phyloP scores from a whole-genome alignment of 2,329 filamentous ascomycete genomes.

The Talaromyces sp. region DNA sequence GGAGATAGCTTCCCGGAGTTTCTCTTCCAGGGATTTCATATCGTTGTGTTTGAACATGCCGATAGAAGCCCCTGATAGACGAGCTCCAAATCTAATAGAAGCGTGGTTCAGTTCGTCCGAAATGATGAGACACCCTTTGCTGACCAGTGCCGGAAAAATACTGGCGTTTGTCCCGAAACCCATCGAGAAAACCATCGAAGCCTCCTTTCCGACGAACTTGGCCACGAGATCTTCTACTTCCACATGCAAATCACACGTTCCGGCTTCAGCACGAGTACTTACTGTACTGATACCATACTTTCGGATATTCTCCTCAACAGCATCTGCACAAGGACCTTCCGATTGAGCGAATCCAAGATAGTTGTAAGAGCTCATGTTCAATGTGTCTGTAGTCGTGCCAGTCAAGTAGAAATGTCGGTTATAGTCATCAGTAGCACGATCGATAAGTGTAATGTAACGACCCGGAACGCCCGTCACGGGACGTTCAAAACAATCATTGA shows the following conservation, averaged over 20 bases:
- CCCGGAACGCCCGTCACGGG: conserved; percentile 92
- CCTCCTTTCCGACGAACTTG: conserved; percentile 87
- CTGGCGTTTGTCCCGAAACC: conserved; percentile 95
- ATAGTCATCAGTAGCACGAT: conserved; percentile 85
- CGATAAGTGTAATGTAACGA: conserved; percentile 86
- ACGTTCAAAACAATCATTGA: conserved; percentile 94
- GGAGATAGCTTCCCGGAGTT: conserved; percentile 86
- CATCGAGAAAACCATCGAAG: conserved; percentile 98
- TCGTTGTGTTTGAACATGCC: conserved; percentile 98
- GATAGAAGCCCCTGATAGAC: conserved; percentile 92
- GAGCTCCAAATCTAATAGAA: conserved; percentile 91
- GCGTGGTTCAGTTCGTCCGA: conserved; percentile 98
- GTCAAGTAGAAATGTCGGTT: conserved; percentile 87
- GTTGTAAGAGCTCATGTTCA: conserved; percentile 99
- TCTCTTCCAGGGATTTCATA: conserved; percentile 79
- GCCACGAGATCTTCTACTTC: conserved; percentile 91
- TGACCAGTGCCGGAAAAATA: conserved; percentile 85
- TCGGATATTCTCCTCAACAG: conserved; percentile 78
- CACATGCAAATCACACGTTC: conserved; percentile 79
- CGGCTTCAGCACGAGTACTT: conserved; percentile 77
- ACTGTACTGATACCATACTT: conserved; percentile 81
- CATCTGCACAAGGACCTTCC: conserved; percentile 91
- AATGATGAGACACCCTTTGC: conserved; percentile 89
- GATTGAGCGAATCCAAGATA: conserved; percentile 98
- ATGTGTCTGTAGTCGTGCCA: conserved; percentile 85